Evolutionary conservation across 192 early-diverging fungal genomes (phyloP).

Genomic region (Linnemannia hyalina): DNA sequence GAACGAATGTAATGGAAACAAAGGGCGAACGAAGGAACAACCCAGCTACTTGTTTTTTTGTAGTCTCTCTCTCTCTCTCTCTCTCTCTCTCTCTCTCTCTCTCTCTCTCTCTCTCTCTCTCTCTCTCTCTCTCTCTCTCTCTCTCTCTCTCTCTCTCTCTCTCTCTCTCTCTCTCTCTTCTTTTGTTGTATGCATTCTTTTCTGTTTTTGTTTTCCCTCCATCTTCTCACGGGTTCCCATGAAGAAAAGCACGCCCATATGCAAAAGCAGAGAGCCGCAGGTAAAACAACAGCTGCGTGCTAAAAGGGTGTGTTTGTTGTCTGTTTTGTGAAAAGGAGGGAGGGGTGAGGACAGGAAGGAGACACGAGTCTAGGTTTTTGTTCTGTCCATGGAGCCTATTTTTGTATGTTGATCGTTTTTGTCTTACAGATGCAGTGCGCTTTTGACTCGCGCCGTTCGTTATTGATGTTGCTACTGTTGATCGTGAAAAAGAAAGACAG

Average conservation of each 20-base stretch:
- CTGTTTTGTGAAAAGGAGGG: background rate
- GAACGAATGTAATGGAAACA: background rate
- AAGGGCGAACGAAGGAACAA: background rate
- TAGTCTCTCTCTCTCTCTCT: no score
- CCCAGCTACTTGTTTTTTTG: background rate
- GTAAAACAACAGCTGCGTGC: background rate
- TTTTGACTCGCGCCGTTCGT: background rate
- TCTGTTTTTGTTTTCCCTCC: background rate
- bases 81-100: no score
- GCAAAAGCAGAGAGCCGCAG: background rate
- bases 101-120: no score
- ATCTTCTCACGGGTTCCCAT: slow-evolving; percentile 1
- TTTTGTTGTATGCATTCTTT: background rate
- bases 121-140: no score
- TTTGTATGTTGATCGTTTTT: background rate
- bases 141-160: no score
- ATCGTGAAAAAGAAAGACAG: background rate
- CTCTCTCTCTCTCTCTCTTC: no score
- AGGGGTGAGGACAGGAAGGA: background rate
- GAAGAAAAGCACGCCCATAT: background rate
- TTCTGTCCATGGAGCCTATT: no score
- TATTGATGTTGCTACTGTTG: background rate
- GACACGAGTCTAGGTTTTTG: no score
- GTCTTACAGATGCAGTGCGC: background rate
- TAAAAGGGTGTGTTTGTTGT: background rate